A percentile compares a stretch with the other conserved stretches of the same genome.
Evolutionary conservation across 495 filamentous ascomycete genomes (phyloP).

Genomic region (Echria macrotheca): DNA sequence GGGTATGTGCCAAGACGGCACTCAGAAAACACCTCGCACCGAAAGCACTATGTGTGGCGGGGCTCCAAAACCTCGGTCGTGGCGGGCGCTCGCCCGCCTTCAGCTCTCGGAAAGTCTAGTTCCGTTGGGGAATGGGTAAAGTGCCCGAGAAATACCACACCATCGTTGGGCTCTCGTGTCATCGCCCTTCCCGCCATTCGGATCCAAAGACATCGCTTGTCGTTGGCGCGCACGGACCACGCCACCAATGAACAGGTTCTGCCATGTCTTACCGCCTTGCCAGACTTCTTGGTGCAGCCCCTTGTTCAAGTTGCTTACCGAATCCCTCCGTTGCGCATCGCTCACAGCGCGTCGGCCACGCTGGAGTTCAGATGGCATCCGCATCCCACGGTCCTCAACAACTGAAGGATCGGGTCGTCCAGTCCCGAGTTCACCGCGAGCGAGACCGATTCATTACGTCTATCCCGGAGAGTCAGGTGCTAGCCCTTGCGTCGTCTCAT

Average conservation of each 20-base stretch:
- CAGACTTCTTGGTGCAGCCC: slow-evolving; percentile 9
- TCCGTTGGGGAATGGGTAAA: no score
- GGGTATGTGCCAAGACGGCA: no score
- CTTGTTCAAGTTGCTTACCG: slow-evolving; percentile 6
- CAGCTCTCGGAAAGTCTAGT: no score
- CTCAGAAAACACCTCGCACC: no score
- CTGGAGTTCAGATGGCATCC: background rate
- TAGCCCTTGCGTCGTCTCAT: slow-evolving; percentile 11
- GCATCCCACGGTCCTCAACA: background rate
- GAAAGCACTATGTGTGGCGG: no score
- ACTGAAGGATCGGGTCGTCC: slow-evolving; percentile 1
- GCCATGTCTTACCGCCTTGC: slow-evolving; percentile 10
- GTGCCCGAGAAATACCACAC: no score
- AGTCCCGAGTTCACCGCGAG: slow-evolving; percentile 1
- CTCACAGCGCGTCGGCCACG: background rate
- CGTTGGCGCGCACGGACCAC: slow-evolving; percentile 9
- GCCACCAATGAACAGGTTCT: slow-evolving; percentile 8
- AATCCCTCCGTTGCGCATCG: slow-evolving; percentile 3
- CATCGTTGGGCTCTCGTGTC: no score
- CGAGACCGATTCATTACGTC: slow-evolving; percentile 13
- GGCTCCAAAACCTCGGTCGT: no score
- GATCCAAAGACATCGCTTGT: no score
- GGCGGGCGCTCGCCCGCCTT: no score
- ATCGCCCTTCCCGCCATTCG: no score
- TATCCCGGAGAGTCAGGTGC: slow-evolving; percentile 3